phyloP scores from a whole-genome alignment of 768 basidiomycete species.

The Tricholoma sp. region DNA sequence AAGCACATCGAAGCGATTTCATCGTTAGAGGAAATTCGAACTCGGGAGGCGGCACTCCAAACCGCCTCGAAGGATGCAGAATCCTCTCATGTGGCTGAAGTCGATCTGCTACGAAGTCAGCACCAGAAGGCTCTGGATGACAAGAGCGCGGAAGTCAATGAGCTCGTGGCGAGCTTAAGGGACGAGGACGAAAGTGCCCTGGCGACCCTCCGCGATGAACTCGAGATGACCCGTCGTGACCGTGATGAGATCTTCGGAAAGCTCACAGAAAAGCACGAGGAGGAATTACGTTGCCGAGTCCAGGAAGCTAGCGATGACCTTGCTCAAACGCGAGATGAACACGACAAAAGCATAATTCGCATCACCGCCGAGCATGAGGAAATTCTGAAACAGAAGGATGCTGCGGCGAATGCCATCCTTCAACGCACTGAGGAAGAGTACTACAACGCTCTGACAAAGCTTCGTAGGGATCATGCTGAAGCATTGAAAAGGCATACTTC shows the following conservation, averaged over 20 bases:
- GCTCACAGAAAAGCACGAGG: slow-evolving; percentile 49
- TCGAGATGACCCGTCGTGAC: slow-evolving; percentile 47
- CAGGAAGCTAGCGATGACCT: slow-evolving; percentile 51
- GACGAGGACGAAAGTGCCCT: slow-evolving; percentile 42
- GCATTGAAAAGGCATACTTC: slow-evolving; percentile 55
- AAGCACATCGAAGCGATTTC: slow-evolving; percentile 51
- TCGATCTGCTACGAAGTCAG: slow-evolving; percentile 36
- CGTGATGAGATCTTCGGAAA: slow-evolving; percentile 59
- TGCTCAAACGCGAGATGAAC: slow-evolving; percentile 44
- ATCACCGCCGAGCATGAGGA: slow-evolving; percentile 50
- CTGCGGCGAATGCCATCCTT: slow-evolving; percentile 48
- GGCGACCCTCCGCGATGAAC: slow-evolving; percentile 35
- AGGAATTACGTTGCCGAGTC: slow-evolving; percentile 45
- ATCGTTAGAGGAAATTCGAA: slow-evolving; percentile 49
- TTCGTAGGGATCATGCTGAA: slow-evolving; percentile 67
- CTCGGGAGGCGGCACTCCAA: slow-evolving; percentile 52
- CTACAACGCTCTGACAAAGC: slow-evolving; percentile 72
- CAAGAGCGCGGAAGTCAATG: slow-evolving; percentile 31
- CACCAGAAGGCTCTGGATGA: slow-evolving; percentile 29
- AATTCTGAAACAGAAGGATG: slow-evolving; percentile 55
- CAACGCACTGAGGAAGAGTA: slow-evolving; percentile 77
- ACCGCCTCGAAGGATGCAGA: slow-evolving; percentile 26
- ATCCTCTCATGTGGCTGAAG: slow-evolving; percentile 28
- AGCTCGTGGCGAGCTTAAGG: slow-evolving; percentile 42
- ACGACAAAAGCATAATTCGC: slow-evolving; percentile 47